Base-by-base conservation (phyloP, 1,139 yeast species). In the Eremothecium cymbalariae region DNA sequence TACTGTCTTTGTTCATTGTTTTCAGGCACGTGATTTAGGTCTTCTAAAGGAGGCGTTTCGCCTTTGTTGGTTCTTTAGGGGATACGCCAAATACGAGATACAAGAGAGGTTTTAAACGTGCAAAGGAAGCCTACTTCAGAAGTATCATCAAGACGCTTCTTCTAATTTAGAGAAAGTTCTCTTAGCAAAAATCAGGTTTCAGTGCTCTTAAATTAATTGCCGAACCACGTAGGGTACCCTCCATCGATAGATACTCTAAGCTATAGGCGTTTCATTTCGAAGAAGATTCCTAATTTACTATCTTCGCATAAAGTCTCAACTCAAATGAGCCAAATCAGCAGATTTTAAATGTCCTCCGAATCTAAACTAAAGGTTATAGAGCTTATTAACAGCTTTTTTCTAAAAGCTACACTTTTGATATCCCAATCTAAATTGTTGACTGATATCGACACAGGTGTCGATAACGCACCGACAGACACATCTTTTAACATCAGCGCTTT, bases 311-410 rank as follows among this genome's bases (percentile, higher is more conserved):
- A n/a, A n/a, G n/a, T n/a, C n/a, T n/a, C n/a, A n/a, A 11, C n/a
- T 27, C 30, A 17, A 27, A 27, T 27, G 30, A n/a, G 21, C 14
- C 21, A 17, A 4, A 14, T 11, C 21, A 14, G 14, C 30, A 20
- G 19, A n/a, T 28, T 14, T 2, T 12, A 12, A 25, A 37, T 37
- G 39, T 18, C 37, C 25, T 25, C 32, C 25, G 29, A 36, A 28
- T 27, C 31, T 25, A 40, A 31, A 26, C 18, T 25, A 24, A 32
- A 31, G 28, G 31, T 45, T 8, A 43, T 40, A 22, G 46, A 27
- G 24, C 41, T 56, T 36, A 55, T 57, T 29, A 46, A 53, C 33
- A 47, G 48, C 37, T 57, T 55, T 41, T 57, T 57, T 36, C 36
- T 50, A 9, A 55, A 54, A 34, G 45, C 60, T 6, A 39, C 55